Percentiles rank a stretch among this genome's conserved stretches.
phyloP scores from a whole-genome alignment of 2,329 filamentous ascomycete genomes.

The Fusarium clavum region DNA sequence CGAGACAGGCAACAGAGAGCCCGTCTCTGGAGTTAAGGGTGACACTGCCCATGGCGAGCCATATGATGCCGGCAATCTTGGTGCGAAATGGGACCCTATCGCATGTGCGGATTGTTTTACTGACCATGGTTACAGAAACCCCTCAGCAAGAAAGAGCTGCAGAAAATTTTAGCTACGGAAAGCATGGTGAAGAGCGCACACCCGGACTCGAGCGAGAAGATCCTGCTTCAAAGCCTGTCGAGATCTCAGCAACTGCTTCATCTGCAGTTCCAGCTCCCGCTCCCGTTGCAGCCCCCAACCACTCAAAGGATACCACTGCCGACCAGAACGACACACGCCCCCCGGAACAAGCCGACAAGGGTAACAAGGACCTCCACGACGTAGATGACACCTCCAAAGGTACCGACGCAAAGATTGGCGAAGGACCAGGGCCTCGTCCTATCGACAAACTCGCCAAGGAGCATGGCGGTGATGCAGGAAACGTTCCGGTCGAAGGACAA shows the following conservation, averaged over 20 bases:
- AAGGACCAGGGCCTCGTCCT: conserved; percentile 45
- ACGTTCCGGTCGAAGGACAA: conserved; percentile 17
- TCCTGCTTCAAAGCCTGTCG: conserved; percentile 1
- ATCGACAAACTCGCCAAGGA: conserved; percentile 53
- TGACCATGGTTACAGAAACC: conserved; percentile 17
- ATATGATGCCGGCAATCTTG: conserved; percentile 82
- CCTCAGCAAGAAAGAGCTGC: conserved; percentile 37
- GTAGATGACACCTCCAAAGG: conserved; percentile 37
- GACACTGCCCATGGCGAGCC: conserved; percentile 76
- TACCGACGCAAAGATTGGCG: conserved; percentile 49
- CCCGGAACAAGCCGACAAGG: conserved; percentile 49
- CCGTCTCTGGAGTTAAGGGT: conserved; percentile 76
- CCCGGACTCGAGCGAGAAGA: conserved; percentile 16
- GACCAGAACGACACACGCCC: conserved; percentile 57
- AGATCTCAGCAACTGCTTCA: neutral
- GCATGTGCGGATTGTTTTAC: neutral
- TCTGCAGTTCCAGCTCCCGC: conserved; percentile 3
- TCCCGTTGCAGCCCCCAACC: conserved; percentile 4
- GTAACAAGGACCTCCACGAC: conserved; percentile 52
- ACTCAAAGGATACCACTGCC: conserved; percentile 37
- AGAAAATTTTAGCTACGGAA: conserved; percentile 27
- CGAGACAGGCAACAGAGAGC: conserved; percentile 64
- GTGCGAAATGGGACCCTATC: conserved; percentile 50
- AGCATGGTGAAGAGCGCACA: conserved; percentile 17
- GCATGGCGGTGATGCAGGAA: conserved; percentile 51